Evolutionary conservation across 108 stramenopile genomes (phyloP).

Genomic region (Parietichytrium sp.): DNA sequence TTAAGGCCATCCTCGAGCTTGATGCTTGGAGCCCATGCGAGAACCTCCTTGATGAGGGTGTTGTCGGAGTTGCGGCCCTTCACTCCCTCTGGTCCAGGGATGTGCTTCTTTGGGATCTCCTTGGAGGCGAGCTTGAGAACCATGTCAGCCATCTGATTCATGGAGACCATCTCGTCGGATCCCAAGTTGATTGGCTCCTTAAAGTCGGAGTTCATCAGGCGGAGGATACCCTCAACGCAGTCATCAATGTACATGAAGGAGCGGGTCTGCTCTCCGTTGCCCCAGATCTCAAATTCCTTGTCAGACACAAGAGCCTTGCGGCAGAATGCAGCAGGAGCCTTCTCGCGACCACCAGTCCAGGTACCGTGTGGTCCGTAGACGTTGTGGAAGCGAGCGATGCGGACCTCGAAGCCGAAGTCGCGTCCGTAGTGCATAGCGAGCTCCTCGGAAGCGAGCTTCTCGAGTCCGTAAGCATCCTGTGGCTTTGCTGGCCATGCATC

Average conservation of each 20-base stretch:
- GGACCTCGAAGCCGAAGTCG: slow-evolving; percentile 87
- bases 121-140: slow-evolving; percentile 83
- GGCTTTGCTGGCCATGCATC: slow-evolving; percentile 99
- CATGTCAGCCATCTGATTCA: slow-evolving; percentile 90
- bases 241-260: slow-evolving; percentile 98
- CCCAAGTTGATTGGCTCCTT: slow-evolving; percentile 89
- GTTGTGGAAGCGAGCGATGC: slow-evolving; percentile 87
- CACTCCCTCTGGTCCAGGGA: slow-evolving; percentile 97
- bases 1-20: slow-evolving; percentile 79
- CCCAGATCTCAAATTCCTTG: slow-evolving; percentile 83
- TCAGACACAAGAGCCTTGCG: slow-evolving; percentile 90
- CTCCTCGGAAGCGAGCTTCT: slow-evolving; percentile 98
- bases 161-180: slow-evolving; percentile 92
- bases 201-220: slow-evolving; percentile 90
- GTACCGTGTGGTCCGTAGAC: slow-evolving; percentile 96
- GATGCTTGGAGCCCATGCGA: slow-evolving; percentile 91
- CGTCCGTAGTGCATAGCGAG: slow-evolving; percentile 95
- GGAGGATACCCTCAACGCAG: slow-evolving; percentile 91
- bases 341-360: slow-evolving; percentile 98
- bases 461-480: slow-evolving; percentile 98
- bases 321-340: slow-evolving; percentile 98
- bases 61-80: slow-evolving; percentile 96
- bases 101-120: slow-evolving; percentile 89
- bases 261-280: slow-evolving; percentile 95
- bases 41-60: slow-evolving; percentile 82